phyloP scores from a whole-genome alignment of 2,329 filamentous ascomycete species.

The Cladophialophora yegresii region DNA sequence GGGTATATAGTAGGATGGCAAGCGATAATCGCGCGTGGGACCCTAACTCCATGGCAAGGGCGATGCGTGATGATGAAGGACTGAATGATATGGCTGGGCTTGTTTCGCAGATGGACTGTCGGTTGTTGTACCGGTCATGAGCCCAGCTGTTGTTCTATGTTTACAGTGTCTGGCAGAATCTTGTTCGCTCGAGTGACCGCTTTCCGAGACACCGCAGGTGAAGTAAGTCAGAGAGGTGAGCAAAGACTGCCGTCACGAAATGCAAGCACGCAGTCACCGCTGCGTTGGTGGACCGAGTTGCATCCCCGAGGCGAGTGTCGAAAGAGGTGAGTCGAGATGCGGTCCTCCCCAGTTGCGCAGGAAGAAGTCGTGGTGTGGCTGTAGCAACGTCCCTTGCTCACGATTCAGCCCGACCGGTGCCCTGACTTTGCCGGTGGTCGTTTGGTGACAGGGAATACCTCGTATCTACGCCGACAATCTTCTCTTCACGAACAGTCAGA shows the following conservation, averaged over 20 bases:
- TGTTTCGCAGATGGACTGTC: not conserved
- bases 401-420: not conserved
- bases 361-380: not conserved
- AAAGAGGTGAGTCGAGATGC: not conserved
- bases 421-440: not conserved
- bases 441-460: not conserved
- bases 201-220: not conserved
- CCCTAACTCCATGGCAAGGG: slow-evolving; percentile 15
- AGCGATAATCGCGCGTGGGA: slow-evolving; percentile 4
- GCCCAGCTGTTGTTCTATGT: not conserved
- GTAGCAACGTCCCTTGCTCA: not conserved
- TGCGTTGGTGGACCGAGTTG: not conserved
- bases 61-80: not conserved
- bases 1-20: slow-evolving; percentile 22
- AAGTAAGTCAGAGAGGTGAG: not conserved
- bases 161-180: slow-evolving; percentile 12
- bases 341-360: not conserved
- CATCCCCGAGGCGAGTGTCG: not conserved
- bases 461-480: not conserved
- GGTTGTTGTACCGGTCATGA: not conserved
- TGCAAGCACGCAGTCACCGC: not conserved
- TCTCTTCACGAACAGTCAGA: slow-evolving; percentile 10
- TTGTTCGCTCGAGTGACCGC: not conserved
- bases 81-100: not conserved
- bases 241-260: not conserved